Evolutionary conservation across 768 basidiomycete species (phyloP).

Genomic region (Pleurotus sapidus): DNA sequence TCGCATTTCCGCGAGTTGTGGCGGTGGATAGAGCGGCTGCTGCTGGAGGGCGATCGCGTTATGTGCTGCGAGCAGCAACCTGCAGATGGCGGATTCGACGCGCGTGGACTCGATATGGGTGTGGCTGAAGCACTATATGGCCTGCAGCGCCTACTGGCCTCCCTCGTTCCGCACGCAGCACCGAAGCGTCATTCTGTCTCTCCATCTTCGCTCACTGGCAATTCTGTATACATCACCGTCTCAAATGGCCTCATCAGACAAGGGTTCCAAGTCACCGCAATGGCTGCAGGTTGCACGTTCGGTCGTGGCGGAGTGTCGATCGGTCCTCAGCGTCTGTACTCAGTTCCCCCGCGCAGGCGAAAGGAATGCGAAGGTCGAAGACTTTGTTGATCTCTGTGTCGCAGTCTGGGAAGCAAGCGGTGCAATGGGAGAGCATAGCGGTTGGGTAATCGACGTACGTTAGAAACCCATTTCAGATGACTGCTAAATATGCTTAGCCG

Average conservation of each 20-base stretch:
- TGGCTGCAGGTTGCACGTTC: constrained; percentile 69
- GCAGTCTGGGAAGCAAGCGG: constrained; percentile 80
- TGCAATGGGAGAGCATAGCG: constrained; percentile 54
- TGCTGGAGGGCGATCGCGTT: constrained; percentile 81
- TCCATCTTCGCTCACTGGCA: constrained; percentile 75
- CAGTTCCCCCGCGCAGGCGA: constrained; percentile 81
- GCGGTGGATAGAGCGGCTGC: constrained; percentile 78
- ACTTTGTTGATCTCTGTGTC: constrained; percentile 79
- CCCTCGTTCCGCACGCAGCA: constrained; percentile 74
- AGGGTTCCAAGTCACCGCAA: constrained; percentile 31
- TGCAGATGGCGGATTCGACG: constrained; percentile 30
- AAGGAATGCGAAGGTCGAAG: constrained; percentile 74
- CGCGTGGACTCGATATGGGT: constrained; percentile 49
- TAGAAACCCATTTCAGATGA: neutral
- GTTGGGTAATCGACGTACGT: constrained; percentile 84
- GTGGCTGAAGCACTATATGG: constrained; percentile 58
- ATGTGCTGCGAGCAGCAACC: constrained; percentile 44
- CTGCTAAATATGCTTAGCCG: neutral
- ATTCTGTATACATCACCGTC: constrained; percentile 23
- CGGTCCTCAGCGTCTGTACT: constrained; percentile 65
- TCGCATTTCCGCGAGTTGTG: constrained; percentile 76
- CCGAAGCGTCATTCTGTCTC: constrained; percentile 61
- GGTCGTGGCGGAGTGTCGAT: constrained; percentile 69
- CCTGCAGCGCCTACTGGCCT: constrained; percentile 72
- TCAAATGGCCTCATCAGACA: constrained; percentile 1